A percentile compares a stretch with the other conserved stretches of the same genome.
Conservation (phyloP, 2,329 filamentous ascomycete species). For the Incumbomyces lentus region DNA sequence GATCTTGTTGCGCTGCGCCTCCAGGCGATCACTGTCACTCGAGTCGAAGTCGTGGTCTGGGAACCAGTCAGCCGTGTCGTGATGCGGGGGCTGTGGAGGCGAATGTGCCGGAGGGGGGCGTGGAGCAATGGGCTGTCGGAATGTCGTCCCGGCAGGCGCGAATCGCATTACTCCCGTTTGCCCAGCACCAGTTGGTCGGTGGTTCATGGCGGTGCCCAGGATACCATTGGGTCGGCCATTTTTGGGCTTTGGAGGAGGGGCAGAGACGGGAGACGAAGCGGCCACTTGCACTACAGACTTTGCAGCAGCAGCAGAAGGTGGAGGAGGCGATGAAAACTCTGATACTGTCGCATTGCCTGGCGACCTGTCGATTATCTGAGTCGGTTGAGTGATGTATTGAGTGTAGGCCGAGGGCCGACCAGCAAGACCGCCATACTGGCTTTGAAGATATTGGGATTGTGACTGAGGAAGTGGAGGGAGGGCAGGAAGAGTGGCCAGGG, state of each 20-base stretch:
- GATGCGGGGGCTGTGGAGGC: conserved; percentile 38
- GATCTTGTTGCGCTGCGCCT: conserved; percentile 45
- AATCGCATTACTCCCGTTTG: conserved; percentile 35
- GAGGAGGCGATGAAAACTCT: conserved; percentile 19
- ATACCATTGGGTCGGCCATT: conserved; percentile 30
- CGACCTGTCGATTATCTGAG: conserved; percentile 43
- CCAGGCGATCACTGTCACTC: conserved; percentile 44
- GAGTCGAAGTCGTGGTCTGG: conserved; percentile 54
- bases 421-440: not conserved
- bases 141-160: conserved; percentile 67
- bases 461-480: conserved; percentile 4
- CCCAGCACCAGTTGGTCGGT: conserved; percentile 56
- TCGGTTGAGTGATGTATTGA: conserved; percentile 45
- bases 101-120: conserved; percentile 25
- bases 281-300: conserved; percentile 61
- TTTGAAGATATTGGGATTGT: not conserved
- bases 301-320: conserved; percentile 19
- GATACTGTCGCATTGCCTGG: conserved; percentile 11
- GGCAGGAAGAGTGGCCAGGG: conserved; percentile 8
- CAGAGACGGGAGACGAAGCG: conserved; percentile 71
- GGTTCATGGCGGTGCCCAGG: conserved; percentile 49
- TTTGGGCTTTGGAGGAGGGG: conserved; percentile 34
- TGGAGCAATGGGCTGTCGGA: conserved; percentile 42
- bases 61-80: conserved; percentile 47
- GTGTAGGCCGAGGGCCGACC: not conserved